Conservation (phyloP, 306 rosid genomes). For the Alnus rubra region DNA sequence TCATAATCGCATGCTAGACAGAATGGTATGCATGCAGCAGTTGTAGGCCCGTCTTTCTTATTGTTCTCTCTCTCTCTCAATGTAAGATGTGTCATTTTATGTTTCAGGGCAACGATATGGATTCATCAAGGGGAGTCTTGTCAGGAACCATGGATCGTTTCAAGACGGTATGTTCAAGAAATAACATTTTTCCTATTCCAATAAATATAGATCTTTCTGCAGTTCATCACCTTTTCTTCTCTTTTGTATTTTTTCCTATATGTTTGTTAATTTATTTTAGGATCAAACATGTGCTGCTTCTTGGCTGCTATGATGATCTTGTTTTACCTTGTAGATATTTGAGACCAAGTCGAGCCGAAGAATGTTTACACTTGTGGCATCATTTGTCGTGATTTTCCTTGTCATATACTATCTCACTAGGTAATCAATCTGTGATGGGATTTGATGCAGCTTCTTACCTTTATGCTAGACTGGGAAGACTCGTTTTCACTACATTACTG, state of each 20-base stretch:
- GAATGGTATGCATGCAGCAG: slow-evolving; percentile 62
- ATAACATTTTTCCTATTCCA: slow-evolving; percentile 6
- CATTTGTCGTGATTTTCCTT: slow-evolving; percentile 80
- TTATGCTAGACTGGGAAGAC: slow-evolving; percentile 16
- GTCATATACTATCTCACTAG: slow-evolving; percentile 80
- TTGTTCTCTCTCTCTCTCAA: not conserved
- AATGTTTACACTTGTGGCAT: slow-evolving; percentile 84
- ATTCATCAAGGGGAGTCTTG: slow-evolving; percentile 87
- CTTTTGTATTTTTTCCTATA: not conserved
- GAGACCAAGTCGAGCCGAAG: slow-evolving; percentile 90
- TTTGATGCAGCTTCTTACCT: slow-evolving; percentile 19
- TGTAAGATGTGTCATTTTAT: slow-evolving; percentile 6
- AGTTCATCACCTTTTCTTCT: not conserved
- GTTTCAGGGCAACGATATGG: slow-evolving; percentile 87
- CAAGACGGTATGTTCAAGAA: slow-evolving; percentile 62
- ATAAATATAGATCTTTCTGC: not conserved
- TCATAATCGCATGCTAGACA: slow-evolving; percentile 87
- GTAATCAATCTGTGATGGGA: slow-evolving; percentile 33
- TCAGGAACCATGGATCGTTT: slow-evolving; percentile 93
- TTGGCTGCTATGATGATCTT: slow-evolving; percentile 15
- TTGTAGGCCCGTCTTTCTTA: not conserved
- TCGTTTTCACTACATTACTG: slow-evolving; percentile 3
- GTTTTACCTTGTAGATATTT: slow-evolving; percentile 61
- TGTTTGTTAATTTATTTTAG: not conserved
- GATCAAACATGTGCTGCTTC: slow-evolving; percentile 13